Conservation (phyloP, 2,329 filamentous ascomycete genomes). For the Stemphylium vesicarium region DNA sequence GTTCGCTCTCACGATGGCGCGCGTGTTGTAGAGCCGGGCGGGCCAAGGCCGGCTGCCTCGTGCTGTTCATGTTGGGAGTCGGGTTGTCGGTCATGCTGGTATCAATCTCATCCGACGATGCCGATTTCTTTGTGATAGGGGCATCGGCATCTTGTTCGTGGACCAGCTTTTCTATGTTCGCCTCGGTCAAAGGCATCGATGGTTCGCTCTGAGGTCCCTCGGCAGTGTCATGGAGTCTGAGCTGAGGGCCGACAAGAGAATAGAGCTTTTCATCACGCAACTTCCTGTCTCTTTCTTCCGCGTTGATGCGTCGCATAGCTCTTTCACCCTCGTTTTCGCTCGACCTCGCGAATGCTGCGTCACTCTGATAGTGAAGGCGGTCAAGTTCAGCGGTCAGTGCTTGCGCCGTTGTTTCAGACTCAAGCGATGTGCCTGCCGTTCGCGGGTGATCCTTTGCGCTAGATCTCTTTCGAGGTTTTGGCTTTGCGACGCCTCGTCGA, state of each 20-base stretch:
- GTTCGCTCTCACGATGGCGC: slow-evolving; percentile 34
- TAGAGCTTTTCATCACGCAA: slow-evolving; percentile 63
- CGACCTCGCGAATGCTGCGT: slow-evolving; percentile 49
- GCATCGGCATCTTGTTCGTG: slow-evolving; percentile 36
- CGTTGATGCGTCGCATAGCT: slow-evolving; percentile 54
- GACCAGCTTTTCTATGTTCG: slow-evolving; percentile 46
- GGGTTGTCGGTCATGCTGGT: slow-evolving; percentile 26
- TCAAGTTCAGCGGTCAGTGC: slow-evolving; percentile 45
- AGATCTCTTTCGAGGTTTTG: slow-evolving; percentile 23
- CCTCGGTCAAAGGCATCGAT: slow-evolving; percentile 45
- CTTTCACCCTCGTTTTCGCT: slow-evolving; percentile 55
- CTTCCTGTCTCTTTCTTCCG: slow-evolving; percentile 62
- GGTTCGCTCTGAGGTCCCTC: slow-evolving; percentile 25
- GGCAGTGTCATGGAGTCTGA: slow-evolving; percentile 28
- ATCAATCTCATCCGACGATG: slow-evolving; percentile 18
- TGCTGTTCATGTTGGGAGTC: slow-evolving; percentile 23
- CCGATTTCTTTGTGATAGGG: slow-evolving; percentile 13
- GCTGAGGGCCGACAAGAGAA: slow-evolving; percentile 51
- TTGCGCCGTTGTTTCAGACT: slow-evolving; percentile 47
- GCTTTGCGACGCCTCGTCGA: slow-evolving; percentile 30
- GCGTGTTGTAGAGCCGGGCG: slow-evolving; percentile 28
- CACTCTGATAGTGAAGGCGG: slow-evolving; percentile 47
- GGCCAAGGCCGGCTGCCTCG: slow-evolving; percentile 14
- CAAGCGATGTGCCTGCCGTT: slow-evolving; percentile 31
- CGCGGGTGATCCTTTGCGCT: slow-evolving; percentile 38